Percentiles rank a stretch among this genome's conserved stretches.
These are phyloP conservation scores for Aurinia saxatilis DNA, from an alignment of 345 rosid genomes.

Conservation along the genomic window DNA sequence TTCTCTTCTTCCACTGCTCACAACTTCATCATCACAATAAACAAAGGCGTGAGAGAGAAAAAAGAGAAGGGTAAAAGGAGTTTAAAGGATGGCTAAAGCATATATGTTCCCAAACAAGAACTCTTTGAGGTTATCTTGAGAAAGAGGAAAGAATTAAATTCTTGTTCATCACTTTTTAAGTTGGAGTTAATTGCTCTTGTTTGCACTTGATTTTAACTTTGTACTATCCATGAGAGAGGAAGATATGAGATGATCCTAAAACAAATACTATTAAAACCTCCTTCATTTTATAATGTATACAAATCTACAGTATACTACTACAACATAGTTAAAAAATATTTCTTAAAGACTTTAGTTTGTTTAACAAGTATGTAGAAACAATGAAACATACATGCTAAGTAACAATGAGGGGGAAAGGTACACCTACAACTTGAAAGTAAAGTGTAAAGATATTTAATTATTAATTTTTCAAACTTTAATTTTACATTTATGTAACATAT, in stretches of 20 bases:
- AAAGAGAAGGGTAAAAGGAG: slow-evolving; percentile 1
- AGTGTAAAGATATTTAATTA: neutral
- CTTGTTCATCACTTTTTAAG: slow-evolving; percentile 42
- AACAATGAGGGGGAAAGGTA: slow-evolving; percentile 21
- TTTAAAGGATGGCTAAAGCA: slow-evolving; percentile 29
- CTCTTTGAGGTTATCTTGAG: slow-evolving; percentile 37
- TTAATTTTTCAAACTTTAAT: neutral
- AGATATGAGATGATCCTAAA: neutral
- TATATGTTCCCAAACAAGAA: slow-evolving; percentile 33
- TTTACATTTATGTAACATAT: neutral
- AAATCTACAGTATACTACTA: neutral
- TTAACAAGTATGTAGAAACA: slow-evolving; percentile 13
- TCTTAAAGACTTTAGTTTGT: slow-evolving; percentile 4
- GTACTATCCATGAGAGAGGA: slow-evolving; percentile 25
- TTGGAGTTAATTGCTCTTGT: slow-evolving; percentile 16
- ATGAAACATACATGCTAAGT: slow-evolving; percentile 16
- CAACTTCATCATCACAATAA: slow-evolving; percentile 29
- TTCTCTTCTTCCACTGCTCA: slow-evolving; percentile 20
- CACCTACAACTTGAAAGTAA: slow-evolving; percentile 25
- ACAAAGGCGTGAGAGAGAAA: slow-evolving; percentile 22
- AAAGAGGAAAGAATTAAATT: slow-evolving; percentile 51
- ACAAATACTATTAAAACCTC: slow-evolving; percentile 5
- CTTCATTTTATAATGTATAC: slow-evolving; percentile 5
- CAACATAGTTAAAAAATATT: neutral
- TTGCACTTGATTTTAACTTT: slow-evolving; percentile 24